Conservation (phyloP, 148 eudicot genomes). For the Diospyros lotus region DNA sequence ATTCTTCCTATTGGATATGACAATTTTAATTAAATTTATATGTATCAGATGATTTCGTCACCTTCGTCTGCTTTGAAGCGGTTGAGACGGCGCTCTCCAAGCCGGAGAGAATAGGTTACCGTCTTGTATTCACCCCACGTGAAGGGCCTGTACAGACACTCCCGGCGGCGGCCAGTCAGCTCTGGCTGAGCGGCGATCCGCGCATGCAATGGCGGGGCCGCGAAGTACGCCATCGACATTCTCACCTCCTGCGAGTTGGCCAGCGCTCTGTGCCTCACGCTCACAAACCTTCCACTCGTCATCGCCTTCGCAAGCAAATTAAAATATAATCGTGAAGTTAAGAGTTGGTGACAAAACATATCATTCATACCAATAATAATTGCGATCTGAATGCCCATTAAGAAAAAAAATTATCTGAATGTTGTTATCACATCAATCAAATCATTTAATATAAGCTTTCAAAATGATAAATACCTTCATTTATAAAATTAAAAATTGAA, state of each 20-base stretch:
- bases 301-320: constrained; percentile 19
- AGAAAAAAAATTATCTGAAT: too few relatives aligned
- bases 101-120: neutral
- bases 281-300: constrained; percentile 41
- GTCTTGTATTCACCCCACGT: neutral
- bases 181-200: constrained; percentile 15
- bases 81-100: neutral
- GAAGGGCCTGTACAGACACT: neutral
- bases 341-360: too few relatives aligned
- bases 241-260: constrained; percentile 24
- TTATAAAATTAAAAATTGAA: too few relatives aligned
- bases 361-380: too few relatives aligned
- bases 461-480: too few relatives aligned
- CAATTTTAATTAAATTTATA: neutral
- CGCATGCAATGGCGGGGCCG: constrained; percentile 26
- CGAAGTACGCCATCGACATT: constrained; percentile 34
- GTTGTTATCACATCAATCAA: too few relatives aligned
- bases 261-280: constrained; percentile 38
- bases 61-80: neutral
- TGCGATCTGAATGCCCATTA: too few relatives aligned
- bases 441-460: too few relatives aligned
- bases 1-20: too few relatives aligned
- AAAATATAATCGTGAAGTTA: neutral
- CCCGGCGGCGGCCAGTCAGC: neutral
- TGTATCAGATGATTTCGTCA: neutral